Evolutionary conservation across 352 stramenopile genomes (phyloP), one percentile per base, ranked within the genome.

Genomic region (Phytophthora macrochlamydospora): DNA sequence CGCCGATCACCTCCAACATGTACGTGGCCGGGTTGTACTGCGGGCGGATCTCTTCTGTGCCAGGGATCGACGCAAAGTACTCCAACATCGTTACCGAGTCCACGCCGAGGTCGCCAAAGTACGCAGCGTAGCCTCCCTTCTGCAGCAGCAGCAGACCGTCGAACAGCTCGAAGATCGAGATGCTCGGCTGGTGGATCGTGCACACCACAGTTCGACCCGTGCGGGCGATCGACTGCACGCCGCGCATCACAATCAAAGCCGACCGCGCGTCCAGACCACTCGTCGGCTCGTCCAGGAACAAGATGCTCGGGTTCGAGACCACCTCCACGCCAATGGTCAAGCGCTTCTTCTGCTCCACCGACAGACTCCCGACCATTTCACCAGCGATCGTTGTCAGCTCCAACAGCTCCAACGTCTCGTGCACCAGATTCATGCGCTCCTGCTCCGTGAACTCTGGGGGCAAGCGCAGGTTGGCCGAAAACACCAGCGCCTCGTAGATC

Each of bases 271-370:
- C 93, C 13, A 98, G 64, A 32, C 90, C 89, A 69, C 74, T 91
- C 0, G 92, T 98, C 0, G 93, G 93, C 68, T 98, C 95, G 60
- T 98, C 93, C 28, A 99, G 64, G 67, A 99, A 97, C 49, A 99
- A 58, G 43, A 98, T 76, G 65, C 93, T 93, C n/a, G 95, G 95
- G 71, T 98, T 97, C 6, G 89, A 65, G 9, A 97, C 94, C 30
- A 99, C 78, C 69, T 99, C 92, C 2, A 97, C 83, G 45, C 83
- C 95, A 58, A 98, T 98, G 7, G 91, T 93, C 38, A 98, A 74
- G n/a, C 93, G 79, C 75, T 98, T 98, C 69, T 93, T 90, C 65
- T 98, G 90, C 67, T 98, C 93, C 43, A 97, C 86, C 11, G 83
- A 96, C 8, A 66, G 50, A 49, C 72, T 76, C 4, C 57, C 56